Evolutionary conservation across 2,329 filamentous ascomycete genomes (phyloP).

Genomic region (Paraphoma sp.): DNA sequence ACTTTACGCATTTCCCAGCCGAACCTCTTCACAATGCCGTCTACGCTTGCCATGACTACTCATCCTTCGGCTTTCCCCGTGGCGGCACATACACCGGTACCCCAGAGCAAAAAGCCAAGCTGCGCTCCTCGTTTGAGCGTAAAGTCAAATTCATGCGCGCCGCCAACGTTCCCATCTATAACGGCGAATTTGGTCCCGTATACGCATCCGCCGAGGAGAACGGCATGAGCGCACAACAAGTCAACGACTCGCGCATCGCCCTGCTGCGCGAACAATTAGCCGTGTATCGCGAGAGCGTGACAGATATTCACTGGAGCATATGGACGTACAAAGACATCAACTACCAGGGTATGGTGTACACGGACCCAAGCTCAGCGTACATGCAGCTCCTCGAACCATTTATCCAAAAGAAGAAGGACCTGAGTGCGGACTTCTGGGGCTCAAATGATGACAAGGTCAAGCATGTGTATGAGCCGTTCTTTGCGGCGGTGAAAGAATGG

Average conservation of each 20-base stretch:
- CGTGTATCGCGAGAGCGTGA: conserved; percentile 11
- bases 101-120: conserved; percentile 47
- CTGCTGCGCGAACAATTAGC: conserved; percentile 15
- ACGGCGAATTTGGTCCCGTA: conserved; percentile 22
- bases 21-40: conserved; percentile 53
- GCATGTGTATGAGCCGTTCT: conserved; percentile 17
- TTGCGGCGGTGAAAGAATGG: conserved; percentile 8
- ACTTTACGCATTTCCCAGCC: conserved; percentile 54
- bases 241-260: conserved; percentile 9
- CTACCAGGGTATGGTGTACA: conserved; percentile 21
- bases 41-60: conserved; percentile 55
- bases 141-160: conserved; percentile 19
- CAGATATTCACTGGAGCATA: conserved; percentile 16
- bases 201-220: conserved; percentile 11
- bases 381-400: conserved; percentile 16
- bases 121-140: conserved; percentile 30
- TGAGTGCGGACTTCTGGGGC: conserved; percentile 17
- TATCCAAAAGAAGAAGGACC: conserved; percentile 14
- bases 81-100: conserved; percentile 52
- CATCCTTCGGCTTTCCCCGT: conserved; percentile 53
- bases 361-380: conserved; percentile 11
- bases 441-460: conserved; percentile 12
- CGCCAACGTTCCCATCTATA: conserved; percentile 17
- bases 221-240: conserved; percentile 7
- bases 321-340: conserved; percentile 24